Evolutionary conservation across 805 yeast species (phyloP).

Genomic region (Zygotorulaspora florentina): DNA sequence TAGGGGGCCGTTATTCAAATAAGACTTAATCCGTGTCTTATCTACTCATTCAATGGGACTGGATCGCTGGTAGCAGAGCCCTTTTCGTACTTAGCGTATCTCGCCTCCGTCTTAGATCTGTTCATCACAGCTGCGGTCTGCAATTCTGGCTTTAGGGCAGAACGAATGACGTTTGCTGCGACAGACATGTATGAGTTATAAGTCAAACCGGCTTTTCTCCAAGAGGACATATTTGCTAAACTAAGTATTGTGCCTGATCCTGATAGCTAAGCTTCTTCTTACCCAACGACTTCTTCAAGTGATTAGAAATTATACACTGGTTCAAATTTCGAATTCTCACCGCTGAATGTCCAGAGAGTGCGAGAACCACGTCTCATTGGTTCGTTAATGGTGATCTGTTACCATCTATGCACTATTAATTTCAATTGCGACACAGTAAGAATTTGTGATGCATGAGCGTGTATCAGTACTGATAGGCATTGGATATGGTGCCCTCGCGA

Average conservation of each 20-base stretch:
- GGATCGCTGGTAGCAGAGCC: conserved; percentile 51
- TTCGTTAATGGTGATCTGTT: neutral
- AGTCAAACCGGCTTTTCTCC: conserved; percentile 67
- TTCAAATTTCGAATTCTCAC: too few relatives aligned
- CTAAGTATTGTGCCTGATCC: neutral
- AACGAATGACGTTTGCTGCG: conserved; percentile 85
- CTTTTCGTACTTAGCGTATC: conserved; percentile 63
- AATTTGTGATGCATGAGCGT: too few relatives aligned
- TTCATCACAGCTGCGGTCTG: conserved; percentile 63
- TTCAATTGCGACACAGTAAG: too few relatives aligned
- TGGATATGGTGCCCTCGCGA: too few relatives aligned
- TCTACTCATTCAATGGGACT: conserved; percentile 31
- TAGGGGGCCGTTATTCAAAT: neutral
- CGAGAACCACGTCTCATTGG: conserved; percentile 1
- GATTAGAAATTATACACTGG: too few relatives aligned
- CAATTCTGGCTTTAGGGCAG: conserved; percentile 80
- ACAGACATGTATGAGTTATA: conserved; percentile 85
- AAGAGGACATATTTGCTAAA: conserved; percentile 42
- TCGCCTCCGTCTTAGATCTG: conserved; percentile 72
- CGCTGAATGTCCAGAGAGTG: too few relatives aligned
- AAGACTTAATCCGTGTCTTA: neutral
- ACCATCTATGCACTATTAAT: too few relatives aligned
- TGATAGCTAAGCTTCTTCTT: neutral
- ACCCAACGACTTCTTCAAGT: neutral
- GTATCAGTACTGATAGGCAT: too few relatives aligned